Percentiles rank a stretch among this genome's conserved stretches.
Evolutionary conservation across 2,329 filamentous ascomycete genomes (phyloP).

Genomic region (Phyllosticta citribraziliensis): DNA sequence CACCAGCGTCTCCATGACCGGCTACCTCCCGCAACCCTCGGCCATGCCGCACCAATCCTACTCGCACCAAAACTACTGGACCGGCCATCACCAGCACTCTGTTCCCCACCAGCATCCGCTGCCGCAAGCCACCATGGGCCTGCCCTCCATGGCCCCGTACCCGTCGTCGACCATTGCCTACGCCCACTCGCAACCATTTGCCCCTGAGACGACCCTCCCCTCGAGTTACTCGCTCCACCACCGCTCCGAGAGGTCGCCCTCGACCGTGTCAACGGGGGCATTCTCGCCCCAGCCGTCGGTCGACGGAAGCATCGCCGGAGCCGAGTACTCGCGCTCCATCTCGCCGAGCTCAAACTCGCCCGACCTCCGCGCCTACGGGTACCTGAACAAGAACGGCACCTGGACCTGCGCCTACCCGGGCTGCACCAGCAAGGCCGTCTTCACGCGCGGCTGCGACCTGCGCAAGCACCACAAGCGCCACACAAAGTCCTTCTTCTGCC

Average conservation of each 20-base stretch:
- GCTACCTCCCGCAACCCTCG: constrained; percentile 3
- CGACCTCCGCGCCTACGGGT: constrained; percentile 33
- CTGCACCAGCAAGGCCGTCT: constrained; percentile 49
- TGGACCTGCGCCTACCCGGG: constrained; percentile 51
- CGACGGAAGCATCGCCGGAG: constrained; percentile 6
- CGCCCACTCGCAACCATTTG: constrained; percentile 2
- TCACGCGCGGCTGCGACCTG: constrained; percentile 51
- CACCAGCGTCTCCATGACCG: constrained; percentile 1
- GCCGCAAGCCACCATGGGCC: background rate
- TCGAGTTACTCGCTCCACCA: constrained; percentile 6
- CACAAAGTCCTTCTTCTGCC: constrained; percentile 52
- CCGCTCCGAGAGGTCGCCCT: constrained; percentile 6
- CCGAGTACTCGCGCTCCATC: constrained; percentile 24
- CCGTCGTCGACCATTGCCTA: constrained; percentile 8
- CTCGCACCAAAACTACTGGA: constrained; percentile 10
- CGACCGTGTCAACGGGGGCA: constrained; percentile 2
- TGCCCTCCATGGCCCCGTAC: constrained; percentile 7
- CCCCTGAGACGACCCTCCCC: constrained; percentile 8
- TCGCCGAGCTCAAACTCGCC: constrained; percentile 26
- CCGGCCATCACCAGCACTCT: background rate
- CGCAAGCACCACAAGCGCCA: constrained; percentile 55
- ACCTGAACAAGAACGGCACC: constrained; percentile 36
- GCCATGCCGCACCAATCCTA: constrained; percentile 1
- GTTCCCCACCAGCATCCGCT: constrained; percentile 3
- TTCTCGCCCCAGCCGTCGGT: constrained; percentile 8